phyloP scores from a whole-genome alignment of 2,329 filamentous ascomycete genomes.

The Zasmidium cellare region DNA sequence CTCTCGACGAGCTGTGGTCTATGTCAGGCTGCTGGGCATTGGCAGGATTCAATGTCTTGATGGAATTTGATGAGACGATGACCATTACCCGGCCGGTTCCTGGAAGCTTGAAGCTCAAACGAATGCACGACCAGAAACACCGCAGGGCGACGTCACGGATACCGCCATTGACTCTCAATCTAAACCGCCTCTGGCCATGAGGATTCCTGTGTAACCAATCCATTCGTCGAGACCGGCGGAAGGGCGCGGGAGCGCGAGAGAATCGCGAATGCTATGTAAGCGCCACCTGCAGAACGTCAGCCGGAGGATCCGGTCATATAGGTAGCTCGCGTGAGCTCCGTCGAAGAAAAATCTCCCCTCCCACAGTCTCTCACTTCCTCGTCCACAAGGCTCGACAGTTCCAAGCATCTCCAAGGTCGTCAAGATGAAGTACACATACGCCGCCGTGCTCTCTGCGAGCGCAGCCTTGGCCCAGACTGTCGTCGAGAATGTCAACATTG shows the following conservation, averaged over 20 bases:
- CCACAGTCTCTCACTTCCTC: background rate
- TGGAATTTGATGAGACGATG: background rate
- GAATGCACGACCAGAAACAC: background rate
- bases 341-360: background rate
- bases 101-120: background rate
- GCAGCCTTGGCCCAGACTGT: conserved; percentile 1
- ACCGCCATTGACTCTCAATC: background rate
- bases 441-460: background rate
- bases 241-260: background rate
- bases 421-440: conserved; percentile 3
- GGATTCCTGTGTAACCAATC: background rate
- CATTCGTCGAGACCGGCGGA: background rate
- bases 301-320: background rate
- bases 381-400: background rate
- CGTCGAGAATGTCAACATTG: conserved; percentile 2
- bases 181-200: background rate
- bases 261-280: background rate
- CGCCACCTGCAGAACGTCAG: background rate
- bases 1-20: background rate
- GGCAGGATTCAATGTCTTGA: background rate
- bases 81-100: background rate
- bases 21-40: background rate
- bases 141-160: background rate
- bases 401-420: background rate
- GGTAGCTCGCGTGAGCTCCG: background rate